phyloP scores from a whole-genome alignment of 1,284 basidiomycete genomes.

The Leccinum subfulvum region DNA sequence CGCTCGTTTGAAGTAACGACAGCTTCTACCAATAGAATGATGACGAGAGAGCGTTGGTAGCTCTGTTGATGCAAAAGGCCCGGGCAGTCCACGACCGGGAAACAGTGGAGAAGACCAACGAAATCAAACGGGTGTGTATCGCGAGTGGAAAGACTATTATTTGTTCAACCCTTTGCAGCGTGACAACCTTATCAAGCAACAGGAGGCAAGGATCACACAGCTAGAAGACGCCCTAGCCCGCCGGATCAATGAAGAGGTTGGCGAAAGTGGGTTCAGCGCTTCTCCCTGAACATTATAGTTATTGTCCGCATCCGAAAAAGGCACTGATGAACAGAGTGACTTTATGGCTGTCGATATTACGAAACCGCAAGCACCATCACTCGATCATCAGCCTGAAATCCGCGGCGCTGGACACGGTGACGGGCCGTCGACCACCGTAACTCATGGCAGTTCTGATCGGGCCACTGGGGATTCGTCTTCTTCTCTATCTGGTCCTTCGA shows the following conservation, averaged over 20 bases:
- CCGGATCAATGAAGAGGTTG: conserved; percentile 39
- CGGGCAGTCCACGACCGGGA: conserved; percentile 48
- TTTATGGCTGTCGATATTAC: conserved; percentile 11
- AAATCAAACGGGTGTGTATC: conserved; percentile 46
- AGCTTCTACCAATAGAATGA: conserved; percentile 38
- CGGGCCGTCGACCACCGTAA: conserved; percentile 10
- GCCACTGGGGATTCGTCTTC: conserved; percentile 14
- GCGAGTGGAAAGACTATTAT: conserved; percentile 1
- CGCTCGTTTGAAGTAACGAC: conserved; percentile 9
- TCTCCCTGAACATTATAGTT: conserved; percentile 18
- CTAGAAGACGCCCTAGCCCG: conserved; percentile 44
- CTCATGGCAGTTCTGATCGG: conserved; percentile 8
- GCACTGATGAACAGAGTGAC: conserved; percentile 16
- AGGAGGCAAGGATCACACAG: conserved; percentile 38
- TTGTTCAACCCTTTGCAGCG: conserved; percentile 34
- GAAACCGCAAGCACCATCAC: conserved; percentile 11
- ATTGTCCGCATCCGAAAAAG: conserved; percentile 13
- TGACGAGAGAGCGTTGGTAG: conserved; percentile 46
- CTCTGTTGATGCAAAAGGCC: conserved; percentile 41
- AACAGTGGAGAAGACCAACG: conserved; percentile 49
- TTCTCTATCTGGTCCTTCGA: conserved; percentile 11
- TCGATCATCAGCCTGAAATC: conserved; percentile 21
- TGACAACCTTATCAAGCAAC: conserved; percentile 43
- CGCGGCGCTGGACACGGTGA: conserved; percentile 17
- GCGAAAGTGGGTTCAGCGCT: conserved; percentile 14